Evolutionary conservation across 495 filamentous ascomycete genomes (phyloP), one percentile per base, ranked within the genome.

Genomic region (Penicillium samsonianum): DNA sequence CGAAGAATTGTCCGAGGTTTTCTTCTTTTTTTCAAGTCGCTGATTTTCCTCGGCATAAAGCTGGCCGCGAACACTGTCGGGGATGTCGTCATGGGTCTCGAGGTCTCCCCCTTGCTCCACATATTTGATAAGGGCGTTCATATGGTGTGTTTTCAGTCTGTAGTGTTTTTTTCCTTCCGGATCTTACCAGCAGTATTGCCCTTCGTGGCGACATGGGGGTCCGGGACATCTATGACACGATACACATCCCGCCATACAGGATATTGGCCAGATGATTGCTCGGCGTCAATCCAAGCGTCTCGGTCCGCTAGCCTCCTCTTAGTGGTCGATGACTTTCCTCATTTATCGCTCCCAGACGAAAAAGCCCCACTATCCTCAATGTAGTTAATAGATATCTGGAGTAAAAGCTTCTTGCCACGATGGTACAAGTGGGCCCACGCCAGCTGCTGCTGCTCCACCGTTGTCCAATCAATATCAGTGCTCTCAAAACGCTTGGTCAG

Each of bases 151-250:
- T 6, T 46, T 46, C 16, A 26, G 26, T 46, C 43, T 46, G 26
- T 33, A 53, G 31, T 64, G 44, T 28, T n/a, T 50, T 51, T 61
- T 59, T 1, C 58, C 45, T 22, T 64, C 52, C 17, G 51, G 58
- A 26, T 61, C 61, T 64, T 67, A 40, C 65, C 40, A 65, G 57
- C 55, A 61, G 48, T 65, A 63, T 53, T 61, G 52, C 26, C 60
- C 54, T 63, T 63, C 43, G 23, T 60, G 55, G 60, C 57, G 59
- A 57, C 30, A 68, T 61, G 45, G 60, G 35, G 57, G 57, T 14
- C 62, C 44, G 31, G 62, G 65, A 53, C 59, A 65, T 51, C 57
- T 48, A 65, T 62, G 9, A 57, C 30, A 47, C 48, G 23, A 50
- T 65, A 62, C 14, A 65, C 28, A 60, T 62, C 59, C 1, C 53